These are phyloP conservation scores for Musa schizocarpa DNA, from an alignment of 176 grass and related monocot genomes.

Conservation along the genomic window DNA sequence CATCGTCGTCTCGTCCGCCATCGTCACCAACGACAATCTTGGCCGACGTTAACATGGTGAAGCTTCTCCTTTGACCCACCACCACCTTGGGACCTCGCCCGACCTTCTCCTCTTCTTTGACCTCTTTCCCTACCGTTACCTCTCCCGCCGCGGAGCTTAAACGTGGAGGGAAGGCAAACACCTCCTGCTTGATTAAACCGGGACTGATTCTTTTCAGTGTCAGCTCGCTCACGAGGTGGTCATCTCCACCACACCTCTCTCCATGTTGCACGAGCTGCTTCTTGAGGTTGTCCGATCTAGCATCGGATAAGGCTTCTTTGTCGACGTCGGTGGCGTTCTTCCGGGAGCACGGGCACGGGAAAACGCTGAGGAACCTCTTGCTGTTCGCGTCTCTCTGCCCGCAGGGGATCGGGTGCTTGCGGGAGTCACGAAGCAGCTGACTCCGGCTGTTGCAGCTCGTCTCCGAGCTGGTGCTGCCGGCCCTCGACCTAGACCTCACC, in stretches of 20 bases:
- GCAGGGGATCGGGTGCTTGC: not conserved
- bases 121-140: not conserved
- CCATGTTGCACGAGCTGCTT: not conserved
- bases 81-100: not conserved
- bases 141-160: not conserved
- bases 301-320: not conserved
- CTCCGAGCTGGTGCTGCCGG: conserved; percentile 5
- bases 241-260: not conserved
- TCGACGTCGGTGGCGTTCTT: conserved; percentile 12
- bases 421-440: conserved; percentile 1
- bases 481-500: not conserved
- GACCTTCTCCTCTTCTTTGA: conserved; percentile 1
- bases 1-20: conserved; percentile 6
- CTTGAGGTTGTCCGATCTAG: not conserved
- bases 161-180: not conserved
- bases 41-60: not conserved
- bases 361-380: not conserved
- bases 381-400: not conserved
- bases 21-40: not conserved
- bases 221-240: not conserved
- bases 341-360: conserved; percentile 3
- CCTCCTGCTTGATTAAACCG: not conserved
- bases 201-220: not conserved
- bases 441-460: conserved; percentile 10
- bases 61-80: not conserved